Evolutionary conservation across 352 stramenopile genomes (phyloP).

Genomic region (Phytophthora aleatoria): DNA sequence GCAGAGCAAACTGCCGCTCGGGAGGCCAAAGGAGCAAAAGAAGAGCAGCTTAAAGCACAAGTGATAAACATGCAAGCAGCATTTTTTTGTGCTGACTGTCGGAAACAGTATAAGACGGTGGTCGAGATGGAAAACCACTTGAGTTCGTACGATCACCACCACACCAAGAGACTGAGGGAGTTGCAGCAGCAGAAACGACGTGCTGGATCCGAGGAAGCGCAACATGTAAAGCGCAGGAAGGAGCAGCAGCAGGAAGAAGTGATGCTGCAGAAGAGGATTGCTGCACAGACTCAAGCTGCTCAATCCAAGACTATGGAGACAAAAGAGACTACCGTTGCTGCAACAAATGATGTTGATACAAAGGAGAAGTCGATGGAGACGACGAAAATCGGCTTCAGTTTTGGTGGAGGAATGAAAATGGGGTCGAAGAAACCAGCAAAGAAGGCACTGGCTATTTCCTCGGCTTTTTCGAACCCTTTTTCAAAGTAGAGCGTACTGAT

Average conservation of each 20-base stretch:
- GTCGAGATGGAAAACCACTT: constrained; percentile 75
- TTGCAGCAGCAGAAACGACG: constrained; percentile 43
- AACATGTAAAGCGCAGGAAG: constrained; percentile 38
- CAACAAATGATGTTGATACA: background rate
- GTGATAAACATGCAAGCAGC: constrained; percentile 51
- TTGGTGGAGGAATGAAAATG: constrained; percentile 34
- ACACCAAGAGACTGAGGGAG: constrained; percentile 55
- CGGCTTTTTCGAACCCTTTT: constrained; percentile 20
- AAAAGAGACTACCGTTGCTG: background rate
- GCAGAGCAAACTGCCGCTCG: constrained; percentile 33
- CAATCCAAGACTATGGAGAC: background rate
- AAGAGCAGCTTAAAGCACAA: constrained; percentile 36
- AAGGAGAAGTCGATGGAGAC: background rate
- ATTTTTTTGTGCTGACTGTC: constrained; percentile 64
- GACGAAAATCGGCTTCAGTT: constrained; percentile 39
- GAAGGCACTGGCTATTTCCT: constrained; percentile 13
- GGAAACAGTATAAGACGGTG: constrained; percentile 77
- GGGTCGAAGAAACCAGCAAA: constrained; percentile 34
- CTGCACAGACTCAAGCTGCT: constrained; percentile 21
- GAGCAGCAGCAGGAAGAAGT: constrained; percentile 42
- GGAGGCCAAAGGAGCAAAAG: constrained; percentile 30
- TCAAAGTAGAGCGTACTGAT: constrained; percentile 1
- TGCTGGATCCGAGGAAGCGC: constrained; percentile 8
- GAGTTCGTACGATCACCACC: constrained; percentile 80
- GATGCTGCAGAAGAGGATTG: constrained; percentile 46